Conservation (phyloP, 2,329 filamentous ascomycete genomes). For the Acarospora socialis region DNA sequence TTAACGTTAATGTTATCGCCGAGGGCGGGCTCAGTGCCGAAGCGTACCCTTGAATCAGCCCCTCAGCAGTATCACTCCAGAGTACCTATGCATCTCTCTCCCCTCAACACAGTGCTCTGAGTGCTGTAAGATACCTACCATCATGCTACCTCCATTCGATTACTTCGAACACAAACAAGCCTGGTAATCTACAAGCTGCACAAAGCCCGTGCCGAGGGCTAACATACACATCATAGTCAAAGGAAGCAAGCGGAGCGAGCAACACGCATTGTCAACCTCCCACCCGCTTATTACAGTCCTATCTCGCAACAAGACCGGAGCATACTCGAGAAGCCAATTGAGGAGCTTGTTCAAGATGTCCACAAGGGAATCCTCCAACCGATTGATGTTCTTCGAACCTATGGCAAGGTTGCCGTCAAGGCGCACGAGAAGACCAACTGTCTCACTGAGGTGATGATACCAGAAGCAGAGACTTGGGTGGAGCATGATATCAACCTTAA, state of each 20-base stretch:
- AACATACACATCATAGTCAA: slow-evolving; percentile 3
- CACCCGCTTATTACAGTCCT: slow-evolving; percentile 48
- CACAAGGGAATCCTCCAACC: slow-evolving; percentile 53
- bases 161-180: slow-evolving; percentile 58
- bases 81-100: too few species aligned
- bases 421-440: slow-evolving; percentile 83
- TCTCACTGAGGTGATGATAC: slow-evolving; percentile 72
- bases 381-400: slow-evolving; percentile 63
- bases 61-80: too few species aligned
- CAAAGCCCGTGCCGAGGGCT: slow-evolving; percentile 1
- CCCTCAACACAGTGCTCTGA: too few species aligned
- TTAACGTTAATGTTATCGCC: too few species aligned
- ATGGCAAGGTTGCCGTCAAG: slow-evolving; percentile 71
- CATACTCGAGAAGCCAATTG: slow-evolving; percentile 60
- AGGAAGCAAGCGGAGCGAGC: slow-evolving; percentile 62
- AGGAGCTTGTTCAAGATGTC: slow-evolving; percentile 62
- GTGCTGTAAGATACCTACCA: slow-evolving; percentile 8
- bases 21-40: too few species aligned
- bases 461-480: slow-evolving; percentile 61
- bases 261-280: slow-evolving; percentile 53
- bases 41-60: too few species aligned
- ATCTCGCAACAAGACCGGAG: slow-evolving; percentile 51
- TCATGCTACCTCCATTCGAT: slow-evolving; percentile 41
- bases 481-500: slow-evolving; percentile 51
- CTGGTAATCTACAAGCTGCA: slow-evolving; percentile 39